Evolutionary conservation across 2,329 filamentous ascomycete genomes (phyloP).

Genomic region (Aureobasidium leucospermi): DNA sequence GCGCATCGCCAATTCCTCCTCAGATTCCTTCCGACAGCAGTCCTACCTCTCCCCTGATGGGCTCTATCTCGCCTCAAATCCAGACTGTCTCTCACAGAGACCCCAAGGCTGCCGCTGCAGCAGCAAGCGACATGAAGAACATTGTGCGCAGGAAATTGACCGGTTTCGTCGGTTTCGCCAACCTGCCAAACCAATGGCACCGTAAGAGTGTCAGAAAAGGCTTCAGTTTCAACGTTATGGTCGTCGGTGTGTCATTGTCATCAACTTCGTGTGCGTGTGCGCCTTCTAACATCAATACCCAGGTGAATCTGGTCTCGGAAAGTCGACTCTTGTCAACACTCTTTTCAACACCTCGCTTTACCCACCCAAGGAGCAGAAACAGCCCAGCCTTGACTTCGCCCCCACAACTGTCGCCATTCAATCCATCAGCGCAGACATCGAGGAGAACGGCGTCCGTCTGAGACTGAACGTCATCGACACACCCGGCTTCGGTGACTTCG

Average conservation of each 20-base stretch:
- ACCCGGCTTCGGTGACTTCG: conserved; percentile 96
- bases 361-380: conserved; percentile 96
- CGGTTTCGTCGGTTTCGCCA: conserved; percentile 97
- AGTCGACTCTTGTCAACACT: conserved; percentile 98
- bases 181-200: conserved; percentile 99
- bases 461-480: conserved; percentile 96
- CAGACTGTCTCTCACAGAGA: conserved; percentile 60
- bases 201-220: conserved; percentile 99
- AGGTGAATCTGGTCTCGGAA: conserved; percentile 99
- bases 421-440: conserved; percentile 59
- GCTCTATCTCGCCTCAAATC: conserved; percentile 33
- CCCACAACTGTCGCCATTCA: conserved; percentile 65
- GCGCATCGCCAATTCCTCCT: conserved; percentile 40
- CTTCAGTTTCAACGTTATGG: conserved; percentile 99
- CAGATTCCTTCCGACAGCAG: conserved; percentile 41
- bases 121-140: conserved; percentile 63
- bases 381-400: conserved; percentile 93
- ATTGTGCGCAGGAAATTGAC: conserved; percentile 97
- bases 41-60: conserved; percentile 48
- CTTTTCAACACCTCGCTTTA: conserved; percentile 99
- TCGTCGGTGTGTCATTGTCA: conserved; percentile 73
- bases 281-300: conserved; percentile 8
- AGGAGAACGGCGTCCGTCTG: conserved; percentile 95
- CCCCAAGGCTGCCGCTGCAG: conserved; percentile 48
- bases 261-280: background rate